Percentiles rank a stretch among this genome's conserved stretches.
These are phyloP conservation scores for Chaetomium globosum DNA, from an alignment of 2,329 filamentous ascomycete genomes.

Conservation along the genomic window DNA sequence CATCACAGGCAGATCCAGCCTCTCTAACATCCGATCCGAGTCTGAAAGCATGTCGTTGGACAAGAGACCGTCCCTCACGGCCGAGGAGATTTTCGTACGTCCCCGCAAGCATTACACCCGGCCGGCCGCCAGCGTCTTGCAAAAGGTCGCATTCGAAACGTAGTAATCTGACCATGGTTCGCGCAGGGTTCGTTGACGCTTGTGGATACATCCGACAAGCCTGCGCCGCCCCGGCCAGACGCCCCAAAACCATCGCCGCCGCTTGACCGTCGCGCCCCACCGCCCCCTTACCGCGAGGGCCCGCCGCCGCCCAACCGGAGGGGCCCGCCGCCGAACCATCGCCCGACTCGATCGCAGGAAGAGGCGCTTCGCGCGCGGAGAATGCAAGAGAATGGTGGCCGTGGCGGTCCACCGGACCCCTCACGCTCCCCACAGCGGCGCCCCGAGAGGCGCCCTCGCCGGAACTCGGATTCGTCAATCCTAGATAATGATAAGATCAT, in stretches of 20 bases:
- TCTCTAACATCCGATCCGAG: constrained; percentile 44
- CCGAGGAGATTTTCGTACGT: constrained; percentile 79
- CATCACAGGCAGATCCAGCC: constrained; percentile 42
- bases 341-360: constrained; percentile 67
- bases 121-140: constrained; percentile 5
- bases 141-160: constrained; percentile 27
- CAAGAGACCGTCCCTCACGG: constrained; percentile 55
- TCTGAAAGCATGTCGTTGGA: constrained; percentile 55
- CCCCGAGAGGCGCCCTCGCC: constrained; percentile 58
- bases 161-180: constrained; percentile 54
- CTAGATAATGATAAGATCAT: constrained; percentile 58
- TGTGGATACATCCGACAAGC: constrained; percentile 53
- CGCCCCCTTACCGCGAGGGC: constrained; percentile 52
- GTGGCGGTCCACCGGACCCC: constrained; percentile 42
- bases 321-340: constrained; percentile 55
- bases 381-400: constrained; percentile 43
- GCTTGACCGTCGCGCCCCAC: constrained; percentile 47
- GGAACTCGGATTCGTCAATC: constrained; percentile 80
- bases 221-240: constrained; percentile 35
- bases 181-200: constrained; percentile 70
- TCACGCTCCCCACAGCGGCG: constrained; percentile 40
- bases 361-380: constrained; percentile 60
- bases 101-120: constrained; percentile 16
- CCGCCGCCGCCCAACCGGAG: constrained; percentile 51
- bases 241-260: constrained; percentile 38